A percentile compares a stretch with the other conserved stretches of the same genome.
Conservation (phyloP, 2,329 filamentous ascomycete genomes). For the Talaromyces albobiverticillius region DNA sequence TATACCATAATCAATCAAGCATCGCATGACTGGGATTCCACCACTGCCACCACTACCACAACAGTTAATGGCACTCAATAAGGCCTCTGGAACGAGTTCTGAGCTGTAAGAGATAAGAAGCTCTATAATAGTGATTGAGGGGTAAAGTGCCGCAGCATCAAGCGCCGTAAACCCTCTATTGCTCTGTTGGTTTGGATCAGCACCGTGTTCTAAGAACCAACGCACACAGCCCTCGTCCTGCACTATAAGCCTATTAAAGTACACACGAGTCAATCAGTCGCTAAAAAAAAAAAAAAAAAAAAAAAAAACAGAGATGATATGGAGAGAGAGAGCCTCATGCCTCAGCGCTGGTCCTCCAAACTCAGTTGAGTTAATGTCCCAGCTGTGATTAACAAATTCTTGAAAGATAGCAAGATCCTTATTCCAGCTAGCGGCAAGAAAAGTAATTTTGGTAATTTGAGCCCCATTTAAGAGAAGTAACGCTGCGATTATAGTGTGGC, state of each 20-base stretch:
- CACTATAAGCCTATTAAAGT: not conserved
- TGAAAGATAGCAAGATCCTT: not conserved
- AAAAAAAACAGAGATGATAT: too few species aligned
- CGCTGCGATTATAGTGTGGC: too few species aligned
- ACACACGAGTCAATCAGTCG: too few species aligned
- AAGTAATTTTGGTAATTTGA: not conserved
- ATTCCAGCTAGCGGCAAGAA: not conserved
- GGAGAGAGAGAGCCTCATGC: not conserved
- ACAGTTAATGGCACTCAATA: not conserved
- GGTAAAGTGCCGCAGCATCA: too few species aligned
- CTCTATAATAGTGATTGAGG: not conserved
- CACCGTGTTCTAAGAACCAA: not conserved
- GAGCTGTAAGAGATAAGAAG: not conserved
- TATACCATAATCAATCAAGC: slow-evolving; percentile 3
- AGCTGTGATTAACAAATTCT: not conserved
- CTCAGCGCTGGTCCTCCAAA: not conserved
- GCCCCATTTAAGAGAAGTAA: not conserved
- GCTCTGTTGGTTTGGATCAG: not conserved
- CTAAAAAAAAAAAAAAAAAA: too few species aligned
- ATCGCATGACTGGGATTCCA: slow-evolving; percentile 2
- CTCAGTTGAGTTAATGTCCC: slow-evolving; percentile 3
- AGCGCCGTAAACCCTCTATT: too few species aligned
- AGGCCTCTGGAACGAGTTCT: not conserved
- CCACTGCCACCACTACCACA: not conserved
- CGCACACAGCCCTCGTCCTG: not conserved